These are phyloP conservation scores for Eutrema japonicum DNA, from an alignment of 345 rosid species.

Conservation along the genomic window DNA sequence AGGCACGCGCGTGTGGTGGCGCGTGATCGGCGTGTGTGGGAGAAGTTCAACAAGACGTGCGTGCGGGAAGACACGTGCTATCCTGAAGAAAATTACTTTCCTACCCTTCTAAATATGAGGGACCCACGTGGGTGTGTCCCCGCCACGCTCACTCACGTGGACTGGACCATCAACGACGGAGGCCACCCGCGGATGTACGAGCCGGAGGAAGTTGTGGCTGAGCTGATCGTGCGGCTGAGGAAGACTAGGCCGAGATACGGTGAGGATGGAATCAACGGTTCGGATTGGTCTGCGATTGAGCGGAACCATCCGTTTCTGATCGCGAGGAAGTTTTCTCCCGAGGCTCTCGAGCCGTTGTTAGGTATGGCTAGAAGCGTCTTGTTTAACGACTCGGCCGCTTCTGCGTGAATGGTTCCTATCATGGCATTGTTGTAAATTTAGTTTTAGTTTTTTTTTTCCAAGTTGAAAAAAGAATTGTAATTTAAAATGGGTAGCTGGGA, in stretches of 20 bases:
- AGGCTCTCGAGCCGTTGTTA: constrained; percentile 49
- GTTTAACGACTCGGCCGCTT: constrained; percentile 53
- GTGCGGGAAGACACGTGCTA: constrained; percentile 57
- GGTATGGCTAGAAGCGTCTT: constrained; percentile 54
- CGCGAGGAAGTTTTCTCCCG: constrained; percentile 67
- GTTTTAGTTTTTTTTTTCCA: background rate
- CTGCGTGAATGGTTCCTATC: background rate
- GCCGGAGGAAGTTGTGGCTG: constrained; percentile 57
- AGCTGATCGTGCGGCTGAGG: constrained; percentile 52
- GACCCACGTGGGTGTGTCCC: constrained; percentile 64
- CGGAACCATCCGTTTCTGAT: constrained; percentile 62
- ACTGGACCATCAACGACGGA: constrained; percentile 54
- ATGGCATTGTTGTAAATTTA: constrained; percentile 48
- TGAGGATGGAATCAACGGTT: constrained; percentile 51
- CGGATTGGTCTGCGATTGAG: constrained; percentile 40
- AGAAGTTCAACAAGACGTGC: constrained; percentile 66
- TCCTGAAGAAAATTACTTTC: constrained; percentile 77
- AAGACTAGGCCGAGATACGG: constrained; percentile 58
- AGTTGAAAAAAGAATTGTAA: constrained; percentile 26
- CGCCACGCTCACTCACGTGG: constrained; percentile 80
- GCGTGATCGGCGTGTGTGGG: constrained; percentile 61
- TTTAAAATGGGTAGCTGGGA: constrained; percentile 45
- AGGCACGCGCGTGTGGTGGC: constrained; percentile 70
- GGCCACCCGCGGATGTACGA: constrained; percentile 76
- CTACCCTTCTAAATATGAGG: constrained; percentile 67